A percentile compares a stretch with the other conserved stretches of the same genome.
Conservation (phyloP, 2,329 filamentous ascomycete species). For the Arthrobotrys conoides region DNA sequence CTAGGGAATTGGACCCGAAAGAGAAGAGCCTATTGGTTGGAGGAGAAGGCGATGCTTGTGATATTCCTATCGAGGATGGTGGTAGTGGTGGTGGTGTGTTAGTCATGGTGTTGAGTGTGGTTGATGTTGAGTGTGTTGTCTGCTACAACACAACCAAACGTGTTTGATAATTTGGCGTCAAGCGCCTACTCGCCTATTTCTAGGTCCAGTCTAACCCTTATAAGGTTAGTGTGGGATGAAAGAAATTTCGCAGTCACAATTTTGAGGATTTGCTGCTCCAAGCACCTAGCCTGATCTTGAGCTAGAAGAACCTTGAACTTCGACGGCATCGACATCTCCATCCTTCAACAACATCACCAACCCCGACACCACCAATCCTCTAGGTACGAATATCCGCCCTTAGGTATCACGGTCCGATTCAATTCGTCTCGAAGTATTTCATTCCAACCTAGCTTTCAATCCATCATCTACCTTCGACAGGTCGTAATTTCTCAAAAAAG, state of each 20-base stretch:
- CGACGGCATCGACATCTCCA: slow-evolving; percentile 50
- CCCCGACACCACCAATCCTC: slow-evolving; percentile 40
- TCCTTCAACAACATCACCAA: slow-evolving; percentile 52
- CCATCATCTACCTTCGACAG: slow-evolving; percentile 27
- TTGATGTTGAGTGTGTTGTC: slow-evolving; percentile 19
- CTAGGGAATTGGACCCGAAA: slow-evolving; percentile 72
- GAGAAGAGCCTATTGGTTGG: slow-evolving; percentile 66
- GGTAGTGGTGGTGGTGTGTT: background rate
- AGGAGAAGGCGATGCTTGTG: background rate
- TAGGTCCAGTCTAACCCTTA: background rate
- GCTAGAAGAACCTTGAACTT: slow-evolving; percentile 54
- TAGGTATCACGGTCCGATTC: slow-evolving; percentile 3
- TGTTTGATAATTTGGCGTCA: slow-evolving; percentile 46
- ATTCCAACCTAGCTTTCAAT: slow-evolving; percentile 32
- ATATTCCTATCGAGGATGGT: slow-evolving; percentile 8
- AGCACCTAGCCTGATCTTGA: slow-evolving; percentile 25
- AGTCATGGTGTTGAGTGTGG: slow-evolving; percentile 23
- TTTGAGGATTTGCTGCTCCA: slow-evolving; percentile 58
- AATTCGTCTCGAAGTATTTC: slow-evolving; percentile 20
- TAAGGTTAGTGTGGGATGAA: slow-evolving; percentile 1
- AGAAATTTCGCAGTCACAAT: slow-evolving; percentile 60
- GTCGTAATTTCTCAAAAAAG: slow-evolving; percentile 29
- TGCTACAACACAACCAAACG: slow-evolving; percentile 18
- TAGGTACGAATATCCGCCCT: slow-evolving; percentile 50
- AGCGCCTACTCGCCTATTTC: slow-evolving; percentile 33